phyloP scores from a whole-genome alignment of 2,329 filamentous ascomycete species.

The Colletotrichum musicola region DNA sequence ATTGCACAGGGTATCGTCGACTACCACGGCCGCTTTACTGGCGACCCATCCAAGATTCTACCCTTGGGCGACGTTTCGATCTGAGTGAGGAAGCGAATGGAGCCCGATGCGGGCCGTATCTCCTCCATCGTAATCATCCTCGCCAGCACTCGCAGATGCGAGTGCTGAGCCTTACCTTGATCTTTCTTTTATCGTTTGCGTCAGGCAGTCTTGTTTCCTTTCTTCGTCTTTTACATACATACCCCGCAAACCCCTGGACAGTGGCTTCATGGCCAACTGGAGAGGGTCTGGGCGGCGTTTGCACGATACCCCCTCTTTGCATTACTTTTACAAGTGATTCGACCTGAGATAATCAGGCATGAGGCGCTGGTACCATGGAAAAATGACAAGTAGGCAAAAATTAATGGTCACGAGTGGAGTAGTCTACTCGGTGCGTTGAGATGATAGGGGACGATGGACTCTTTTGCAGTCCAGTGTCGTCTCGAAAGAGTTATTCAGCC shows the following conservation, averaged over 20 bases:
- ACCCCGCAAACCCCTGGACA: constrained; percentile 11
- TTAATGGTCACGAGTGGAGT: constrained; percentile 19
- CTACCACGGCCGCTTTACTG: constrained; percentile 74
- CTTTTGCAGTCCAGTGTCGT: constrained; percentile 1
- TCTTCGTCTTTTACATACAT: constrained; percentile 36
- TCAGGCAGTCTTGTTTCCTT: constrained; percentile 29
- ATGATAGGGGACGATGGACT: constrained; percentile 11
- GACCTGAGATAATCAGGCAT: constrained; percentile 21
- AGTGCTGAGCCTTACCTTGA: background rate
- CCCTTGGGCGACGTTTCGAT: constrained; percentile 64
- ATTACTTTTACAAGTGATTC: constrained; percentile 38
- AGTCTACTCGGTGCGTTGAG: constrained; percentile 1
- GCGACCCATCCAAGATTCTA: constrained; percentile 74
- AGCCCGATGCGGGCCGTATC: constrained; percentile 4
- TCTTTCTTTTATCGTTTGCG: constrained; percentile 12
- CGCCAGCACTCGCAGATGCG: background rate
- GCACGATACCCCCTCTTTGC: constrained; percentile 38
- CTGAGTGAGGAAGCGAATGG: constrained; percentile 41
- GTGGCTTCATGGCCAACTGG: constrained; percentile 15
- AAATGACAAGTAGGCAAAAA: constrained; percentile 37
- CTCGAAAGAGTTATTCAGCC: constrained; percentile 24
- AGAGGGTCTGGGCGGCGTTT: constrained; percentile 28
- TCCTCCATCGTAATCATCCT: constrained; percentile 17
- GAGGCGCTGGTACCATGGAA: constrained; percentile 35
- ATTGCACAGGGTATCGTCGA: constrained; percentile 77